Conservation (phyloP, 345 rosid genomes). For the Limnanthes douglasii region DNA sequence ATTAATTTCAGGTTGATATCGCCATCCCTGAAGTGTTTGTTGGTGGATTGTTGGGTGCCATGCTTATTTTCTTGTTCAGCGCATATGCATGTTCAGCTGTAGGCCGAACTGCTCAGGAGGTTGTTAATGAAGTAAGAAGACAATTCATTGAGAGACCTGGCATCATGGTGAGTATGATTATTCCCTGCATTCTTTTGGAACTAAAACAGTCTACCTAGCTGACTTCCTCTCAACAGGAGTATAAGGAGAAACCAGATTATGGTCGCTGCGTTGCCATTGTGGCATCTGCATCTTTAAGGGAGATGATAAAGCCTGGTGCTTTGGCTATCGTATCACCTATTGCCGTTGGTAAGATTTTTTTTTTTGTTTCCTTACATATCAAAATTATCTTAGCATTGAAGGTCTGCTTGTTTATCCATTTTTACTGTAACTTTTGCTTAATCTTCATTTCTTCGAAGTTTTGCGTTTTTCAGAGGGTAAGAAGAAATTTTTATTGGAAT, state of each 20-base stretch:
- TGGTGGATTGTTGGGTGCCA: slow-evolving; percentile 91
- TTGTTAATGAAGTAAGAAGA: slow-evolving; percentile 95
- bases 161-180: slow-evolving; percentile 55
- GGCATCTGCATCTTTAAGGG: slow-evolving; percentile 87
- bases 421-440: no score
- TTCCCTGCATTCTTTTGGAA: slow-evolving; percentile 4
- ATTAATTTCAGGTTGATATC: slow-evolving; percentile 68
- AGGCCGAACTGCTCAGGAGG: slow-evolving; percentile 99
- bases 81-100: slow-evolving; percentile 97
- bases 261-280: slow-evolving; percentile 98
- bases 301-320: slow-evolving; percentile 98
- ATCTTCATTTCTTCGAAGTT: no score
- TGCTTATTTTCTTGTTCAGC: slow-evolving; percentile 93
- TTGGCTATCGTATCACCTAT: slow-evolving; percentile 87
- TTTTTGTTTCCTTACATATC: background rate
- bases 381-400: background rate
- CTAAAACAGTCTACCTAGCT: slow-evolving; percentile 4
- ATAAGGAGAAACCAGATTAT: slow-evolving; percentile 95
- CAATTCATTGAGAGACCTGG: slow-evolving; percentile 99
- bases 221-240: slow-evolving; percentile 34
- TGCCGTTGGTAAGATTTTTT: slow-evolving; percentile 40
- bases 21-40: slow-evolving; percentile 91
- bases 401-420: slow-evolving; percentile 7
- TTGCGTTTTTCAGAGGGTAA: no score
- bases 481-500: no score